phyloP scores from a whole-genome alignment of 2,329 filamentous ascomycete genomes.

The Dactylonectria estremocensis region DNA sequence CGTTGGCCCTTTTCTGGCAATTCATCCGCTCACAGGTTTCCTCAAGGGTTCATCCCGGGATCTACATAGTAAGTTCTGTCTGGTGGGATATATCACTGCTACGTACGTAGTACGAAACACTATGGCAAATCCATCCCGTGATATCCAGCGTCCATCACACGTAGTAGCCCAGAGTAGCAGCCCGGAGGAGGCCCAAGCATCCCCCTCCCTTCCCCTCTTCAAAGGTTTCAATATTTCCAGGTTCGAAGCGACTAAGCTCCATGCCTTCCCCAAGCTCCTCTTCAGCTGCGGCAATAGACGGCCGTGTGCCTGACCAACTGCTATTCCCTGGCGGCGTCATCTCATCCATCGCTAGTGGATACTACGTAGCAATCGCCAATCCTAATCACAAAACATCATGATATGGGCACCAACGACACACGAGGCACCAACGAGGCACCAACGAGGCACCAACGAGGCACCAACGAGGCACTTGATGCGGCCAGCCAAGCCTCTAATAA shows the following conservation, averaged over 20 bases:
- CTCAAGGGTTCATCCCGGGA: not conserved
- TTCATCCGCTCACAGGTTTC: not conserved
- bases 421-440: too few relatives aligned
- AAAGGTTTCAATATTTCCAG: conserved; percentile 20
- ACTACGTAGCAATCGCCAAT: conserved; percentile 5
- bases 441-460: not conserved
- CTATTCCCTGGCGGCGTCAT: conserved; percentile 2
- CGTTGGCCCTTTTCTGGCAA: not conserved
- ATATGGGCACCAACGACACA: conserved; percentile 6
- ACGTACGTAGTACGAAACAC: not conserved
- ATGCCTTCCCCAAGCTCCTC: not conserved
- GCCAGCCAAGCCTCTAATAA: not conserved
- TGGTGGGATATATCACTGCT: not conserved
- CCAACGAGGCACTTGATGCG: not conserved
- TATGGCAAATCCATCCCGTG: too few relatives aligned
- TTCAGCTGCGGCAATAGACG: conserved; percentile 19
- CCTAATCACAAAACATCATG: not conserved
- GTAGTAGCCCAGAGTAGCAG: not conserved
- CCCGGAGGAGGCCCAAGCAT: not conserved
- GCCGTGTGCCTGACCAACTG: not conserved
- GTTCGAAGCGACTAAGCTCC: not conserved
- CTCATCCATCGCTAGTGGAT: conserved; percentile 6
- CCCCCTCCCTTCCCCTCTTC: not conserved
- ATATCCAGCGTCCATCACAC: not conserved
- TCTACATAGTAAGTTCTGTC: not conserved